phyloP scores from a whole-genome alignment of 2,329 filamentous ascomycete genomes.

The Catunica adiposa region DNA sequence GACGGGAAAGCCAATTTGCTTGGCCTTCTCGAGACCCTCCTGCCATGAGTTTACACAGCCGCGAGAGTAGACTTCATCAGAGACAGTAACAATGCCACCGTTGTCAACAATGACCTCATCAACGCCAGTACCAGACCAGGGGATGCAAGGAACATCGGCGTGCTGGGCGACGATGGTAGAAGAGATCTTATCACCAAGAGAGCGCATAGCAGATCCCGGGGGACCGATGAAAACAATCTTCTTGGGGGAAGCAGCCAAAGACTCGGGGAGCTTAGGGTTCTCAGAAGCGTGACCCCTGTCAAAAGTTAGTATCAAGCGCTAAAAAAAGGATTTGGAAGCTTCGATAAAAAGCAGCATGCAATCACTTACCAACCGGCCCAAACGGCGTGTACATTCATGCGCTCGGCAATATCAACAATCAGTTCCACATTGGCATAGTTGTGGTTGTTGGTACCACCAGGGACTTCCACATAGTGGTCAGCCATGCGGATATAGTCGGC shows the following conservation, averaged over 20 bases:
- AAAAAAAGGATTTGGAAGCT: not conserved
- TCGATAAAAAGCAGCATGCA: not conserved
- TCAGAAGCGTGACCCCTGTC: constrained; percentile 88
- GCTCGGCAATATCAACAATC: constrained; percentile 96
- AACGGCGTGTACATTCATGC: constrained; percentile 94
- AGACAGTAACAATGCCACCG: constrained; percentile 79
- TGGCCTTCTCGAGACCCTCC: constrained; percentile 75
- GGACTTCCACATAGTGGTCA: constrained; percentile 97
- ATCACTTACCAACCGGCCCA: constrained; percentile 86
- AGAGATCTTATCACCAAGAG: constrained; percentile 97
- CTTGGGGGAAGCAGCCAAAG: constrained; percentile 85
- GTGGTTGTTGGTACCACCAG: constrained; percentile 98
- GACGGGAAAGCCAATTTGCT: constrained; percentile 89
- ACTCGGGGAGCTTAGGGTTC: constrained; percentile 94
- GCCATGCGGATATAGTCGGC: constrained; percentile 99
- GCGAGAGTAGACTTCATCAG: constrained; percentile 68
- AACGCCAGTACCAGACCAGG: constrained; percentile 96
- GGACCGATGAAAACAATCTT: constrained; percentile 99
- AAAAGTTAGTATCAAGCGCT: not conserved
- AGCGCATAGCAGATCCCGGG: constrained; percentile 95
- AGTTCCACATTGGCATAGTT: constrained; percentile 99
- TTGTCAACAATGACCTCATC: constrained; percentile 62
- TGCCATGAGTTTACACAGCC: constrained; percentile 82
- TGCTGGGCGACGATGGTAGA: constrained; percentile 98
- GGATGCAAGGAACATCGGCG: constrained; percentile 88